phyloP scores from a whole-genome alignment of 345 rosid species.

The Stellera chamaejasme region DNA sequence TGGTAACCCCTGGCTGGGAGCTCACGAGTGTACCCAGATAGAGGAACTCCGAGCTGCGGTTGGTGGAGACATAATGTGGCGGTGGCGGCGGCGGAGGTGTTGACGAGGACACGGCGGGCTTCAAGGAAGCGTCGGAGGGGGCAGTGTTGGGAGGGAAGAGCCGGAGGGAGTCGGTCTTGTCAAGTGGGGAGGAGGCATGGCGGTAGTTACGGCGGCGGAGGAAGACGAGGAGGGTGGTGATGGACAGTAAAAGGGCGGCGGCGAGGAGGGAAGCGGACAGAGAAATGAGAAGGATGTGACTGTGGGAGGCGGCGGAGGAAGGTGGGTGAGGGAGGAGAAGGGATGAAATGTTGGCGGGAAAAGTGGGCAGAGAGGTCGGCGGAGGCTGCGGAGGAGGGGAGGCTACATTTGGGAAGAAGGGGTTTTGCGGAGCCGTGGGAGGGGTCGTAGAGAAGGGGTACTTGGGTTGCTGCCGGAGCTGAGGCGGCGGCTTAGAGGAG shows the following conservation, averaged over 20 bases:
- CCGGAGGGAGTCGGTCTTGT: constrained; percentile 53
- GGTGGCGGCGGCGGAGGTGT: constrained; percentile 16
- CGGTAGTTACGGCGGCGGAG: constrained; percentile 30
- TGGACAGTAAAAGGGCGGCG: constrained; percentile 36
- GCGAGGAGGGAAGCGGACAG: constrained; percentile 48
- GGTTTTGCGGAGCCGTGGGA: constrained; percentile 23
- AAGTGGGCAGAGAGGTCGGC: constrained; percentile 39
- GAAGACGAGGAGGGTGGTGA: constrained; percentile 33
- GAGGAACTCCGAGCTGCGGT: constrained; percentile 70
- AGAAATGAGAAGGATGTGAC: constrained; percentile 31
- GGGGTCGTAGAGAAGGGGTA: constrained; percentile 36
- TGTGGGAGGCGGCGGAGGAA: constrained; percentile 22
- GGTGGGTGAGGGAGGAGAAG: constrained; percentile 52
- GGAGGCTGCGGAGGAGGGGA: constrained; percentile 38
- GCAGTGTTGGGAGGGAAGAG: constrained; percentile 58
- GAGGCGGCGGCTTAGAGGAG: constrained; percentile 22
- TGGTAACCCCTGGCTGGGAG: constrained; percentile 26
- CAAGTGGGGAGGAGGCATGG: constrained; percentile 18
- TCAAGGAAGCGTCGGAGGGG: constrained; percentile 42
- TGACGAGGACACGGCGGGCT: not conserved
- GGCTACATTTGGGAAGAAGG: constrained; percentile 40
- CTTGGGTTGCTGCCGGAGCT: constrained; percentile 38
- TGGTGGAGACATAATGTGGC: constrained; percentile 28
- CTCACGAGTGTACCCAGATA: constrained; percentile 75
- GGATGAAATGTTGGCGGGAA: constrained; percentile 90